Evolutionary conservation across 768 basidiomycete genomes (phyloP), one percentile per base, ranked within the genome.

Genomic region (Russula sp.): DNA sequence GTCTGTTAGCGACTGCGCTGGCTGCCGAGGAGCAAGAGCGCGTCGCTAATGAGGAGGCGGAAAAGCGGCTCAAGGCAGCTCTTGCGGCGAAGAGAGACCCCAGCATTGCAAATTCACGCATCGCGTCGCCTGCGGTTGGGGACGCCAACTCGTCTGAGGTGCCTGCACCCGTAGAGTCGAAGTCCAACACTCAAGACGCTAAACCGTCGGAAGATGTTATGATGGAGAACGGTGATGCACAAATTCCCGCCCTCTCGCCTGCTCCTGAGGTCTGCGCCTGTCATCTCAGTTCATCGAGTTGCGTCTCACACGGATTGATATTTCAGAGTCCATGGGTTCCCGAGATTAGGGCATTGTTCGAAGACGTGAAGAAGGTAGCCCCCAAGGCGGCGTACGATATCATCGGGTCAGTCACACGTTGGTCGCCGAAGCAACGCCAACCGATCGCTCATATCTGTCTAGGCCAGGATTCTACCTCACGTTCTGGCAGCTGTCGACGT

Each of bases 401-500:
- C 45, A 84, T 95, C 68, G 88, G 89, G 88, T 94, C 73, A 58
- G 88, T 73, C 22, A 53, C 61, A 35, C 53, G 57, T 44, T 45
- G 32, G 65, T 34, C 55, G 70, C 63, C 66, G 45, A 44, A 55
- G 44, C 50, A 35, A 39, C 8, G 64, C 53, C 20, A 11, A 47
- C 42, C 32, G 14, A 31, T 57, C 27, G 57, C 63, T 58, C 48
- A 57, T 55, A 27, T 52, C 35, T 13, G 59, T 49, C 32, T 67
- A 97, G 96, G 3, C 87, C 94, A 34, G 89, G 86, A 2, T 98
- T 99, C 76, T 98, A 94, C 70, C 75, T 91, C 51, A 94, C 95
- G 3, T 99, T 98, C 76, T 99, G 97, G 97, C 95, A 98, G 73
- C 75, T 98, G 56, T 89, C 92, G 0, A 88, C 89, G 39, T 91